phyloP scores from a whole-genome alignment of 1,139 yeast species.

The Kluyveromyces sp. region DNA sequence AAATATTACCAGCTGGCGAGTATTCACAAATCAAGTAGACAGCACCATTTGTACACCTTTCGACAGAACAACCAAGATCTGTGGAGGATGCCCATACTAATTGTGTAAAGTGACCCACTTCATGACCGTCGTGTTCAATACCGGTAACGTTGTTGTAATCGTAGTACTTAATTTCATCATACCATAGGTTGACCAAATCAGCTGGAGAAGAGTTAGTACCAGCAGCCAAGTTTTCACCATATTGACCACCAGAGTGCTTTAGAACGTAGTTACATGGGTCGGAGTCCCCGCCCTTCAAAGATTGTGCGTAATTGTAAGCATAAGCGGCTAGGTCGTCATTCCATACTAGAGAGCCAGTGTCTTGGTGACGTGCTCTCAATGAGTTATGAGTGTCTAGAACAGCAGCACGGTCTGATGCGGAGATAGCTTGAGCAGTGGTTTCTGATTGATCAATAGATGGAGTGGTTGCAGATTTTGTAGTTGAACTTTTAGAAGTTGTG shows the following conservation, averaged over 20 bases:
- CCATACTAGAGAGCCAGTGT: slow-evolving; percentile 46
- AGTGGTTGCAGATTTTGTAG: neutral
- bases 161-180: slow-evolving; percentile 49
- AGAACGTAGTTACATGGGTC: slow-evolving; percentile 50
- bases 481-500: no score
- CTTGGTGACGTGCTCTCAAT: slow-evolving; percentile 48
- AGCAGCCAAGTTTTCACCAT: slow-evolving; percentile 58
- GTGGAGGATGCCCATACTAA: slow-evolving; percentile 55
- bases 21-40: slow-evolving; percentile 67
- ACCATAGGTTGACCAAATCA: slow-evolving; percentile 55
- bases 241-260: slow-evolving; percentile 52
- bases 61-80: slow-evolving; percentile 55
- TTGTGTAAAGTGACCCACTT: slow-evolving; percentile 60
- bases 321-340: slow-evolving; percentile 34
- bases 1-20: slow-evolving; percentile 51
- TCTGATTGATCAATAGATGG: neutral
- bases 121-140: slow-evolving; percentile 28
- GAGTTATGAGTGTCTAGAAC: slow-evolving; percentile 45
- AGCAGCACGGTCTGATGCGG: slow-evolving; percentile 32
- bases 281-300: slow-evolving; percentile 36
- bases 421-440: slow-evolving; percentile 20
- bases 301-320: slow-evolving; percentile 43
- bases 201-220: slow-evolving; percentile 44
- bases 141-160: slow-evolving; percentile 39
- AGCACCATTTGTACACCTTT: slow-evolving; percentile 43